Base-by-base conservation (phyloP, 306 rosid species). In the Cucurbita ficifolia region DNA sequence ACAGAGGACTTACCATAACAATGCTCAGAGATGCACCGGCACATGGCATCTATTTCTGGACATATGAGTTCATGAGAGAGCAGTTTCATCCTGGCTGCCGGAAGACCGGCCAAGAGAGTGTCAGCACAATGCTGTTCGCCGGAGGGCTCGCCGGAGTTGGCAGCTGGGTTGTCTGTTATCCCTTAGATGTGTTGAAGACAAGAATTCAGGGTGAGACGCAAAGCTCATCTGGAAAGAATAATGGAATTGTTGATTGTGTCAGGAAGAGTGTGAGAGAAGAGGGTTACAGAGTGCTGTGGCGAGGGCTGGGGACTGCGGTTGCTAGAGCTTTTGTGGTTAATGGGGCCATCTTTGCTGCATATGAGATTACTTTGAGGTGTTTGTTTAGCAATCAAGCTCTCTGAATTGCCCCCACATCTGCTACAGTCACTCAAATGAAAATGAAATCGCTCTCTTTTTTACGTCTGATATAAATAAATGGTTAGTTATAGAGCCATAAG, bases 71-170 rank as follows among this genome's bases (percentile, higher is more conserved):
- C 73, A 64, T 88, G 83, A 85, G 92, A 60, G 99, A 94, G 84
- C 81, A 40, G 46, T 81, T 94, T 67, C 99, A 91, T 75, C 99
- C 92, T 0, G 96, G 97, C 39, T 94, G 97, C 78, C 80, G 99
- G 73, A 85, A 73, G 75, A 75, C 75, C 16, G 84, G 96, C 35
- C 75, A 88, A 74, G 96, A 91, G 68, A 85, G 84, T 81, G 36
- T 94, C 52, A 29, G 72, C 11, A 94, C 97, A 10, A 86, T 91
- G 97, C 53, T 94, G 74, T 10, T 85, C 7, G 83, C 97, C 0
- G 97, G 97, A 58, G 99, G 99, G 42, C 76, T 83, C 4, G 99
- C 96, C 0, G 99, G 97, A 45, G 95, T 88, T 12, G 83, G 90
- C 0, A 94, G 96, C 72, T 94, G 96, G 97, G 73, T 84, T 51